Percentiles rank a stretch among this genome's conserved stretches.
Conservation (phyloP, 805 yeast species). For the Saccharomycopsis guyanensis region DNA sequence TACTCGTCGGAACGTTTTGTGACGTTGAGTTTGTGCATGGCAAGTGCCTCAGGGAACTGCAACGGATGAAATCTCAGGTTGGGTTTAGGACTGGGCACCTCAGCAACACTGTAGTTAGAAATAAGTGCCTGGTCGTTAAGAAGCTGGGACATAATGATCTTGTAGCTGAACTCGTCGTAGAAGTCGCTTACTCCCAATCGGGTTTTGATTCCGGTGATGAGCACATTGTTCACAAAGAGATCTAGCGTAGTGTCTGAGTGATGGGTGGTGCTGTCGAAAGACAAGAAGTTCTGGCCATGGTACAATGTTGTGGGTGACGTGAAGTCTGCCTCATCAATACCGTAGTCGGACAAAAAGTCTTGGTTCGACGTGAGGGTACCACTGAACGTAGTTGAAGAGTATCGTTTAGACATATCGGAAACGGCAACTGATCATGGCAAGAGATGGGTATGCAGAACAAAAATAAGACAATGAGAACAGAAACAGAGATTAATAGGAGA, state of each 20-base stretch:
- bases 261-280: neutral
- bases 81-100: too few species aligned
- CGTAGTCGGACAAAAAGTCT: conserved; percentile 11
- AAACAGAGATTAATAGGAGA: too few species aligned
- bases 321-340: conserved; percentile 1
- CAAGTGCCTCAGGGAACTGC: neutral
- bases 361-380: neutral
- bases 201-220: neutral
- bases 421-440: too few species aligned
- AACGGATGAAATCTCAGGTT: too few species aligned
- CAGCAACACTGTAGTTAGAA: neutral
- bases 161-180: conserved; percentile 15
- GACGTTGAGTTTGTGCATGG: neutral
- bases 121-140: conserved; percentile 9
- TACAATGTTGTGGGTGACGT: neutral
- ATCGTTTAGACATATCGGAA: neutral
- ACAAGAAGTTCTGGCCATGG: neutral
- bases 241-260: neutral
- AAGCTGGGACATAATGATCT: conserved; percentile 14
- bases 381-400: conserved; percentile 1
- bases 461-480: too few species aligned
- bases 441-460: too few species aligned
- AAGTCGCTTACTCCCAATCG: neutral
- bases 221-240: neutral
- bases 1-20: neutral